These are phyloP conservation scores for Barnettozyma salicaria DNA, from an alignment of 805 yeast species.

Conservation along the genomic window DNA sequence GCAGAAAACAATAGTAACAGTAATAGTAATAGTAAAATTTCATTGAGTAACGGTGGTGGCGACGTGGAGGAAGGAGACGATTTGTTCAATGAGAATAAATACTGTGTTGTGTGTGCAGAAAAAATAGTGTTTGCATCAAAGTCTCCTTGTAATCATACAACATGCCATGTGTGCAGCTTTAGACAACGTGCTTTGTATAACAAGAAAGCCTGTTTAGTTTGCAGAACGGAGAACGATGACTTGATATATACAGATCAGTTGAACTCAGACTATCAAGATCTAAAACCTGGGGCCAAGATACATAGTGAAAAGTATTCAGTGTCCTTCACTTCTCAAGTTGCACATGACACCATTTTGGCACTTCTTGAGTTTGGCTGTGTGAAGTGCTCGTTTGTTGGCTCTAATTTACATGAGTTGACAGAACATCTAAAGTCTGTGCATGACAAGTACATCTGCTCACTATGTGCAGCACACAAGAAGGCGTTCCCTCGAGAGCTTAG, in stretches of 20 bases:
- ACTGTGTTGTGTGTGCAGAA: slow-evolving; percentile 84
- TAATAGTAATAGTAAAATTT: neutral
- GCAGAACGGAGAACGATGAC: slow-evolving; percentile 63
- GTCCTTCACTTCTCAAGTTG: slow-evolving; percentile 50
- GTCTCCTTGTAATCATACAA: slow-evolving; percentile 77
- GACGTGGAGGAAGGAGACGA: slow-evolving; percentile 22
- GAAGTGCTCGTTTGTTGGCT: slow-evolving; percentile 24
- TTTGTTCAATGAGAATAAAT: slow-evolving; percentile 35
- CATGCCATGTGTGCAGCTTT: slow-evolving; percentile 78
- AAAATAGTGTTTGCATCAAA: slow-evolving; percentile 55
- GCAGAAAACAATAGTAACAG: slow-evolving; percentile 2
- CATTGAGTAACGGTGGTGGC: neutral
- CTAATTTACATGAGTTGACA: slow-evolving; percentile 49
- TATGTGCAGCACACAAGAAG: slow-evolving; percentile 73
- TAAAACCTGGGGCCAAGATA: slow-evolving; percentile 29
- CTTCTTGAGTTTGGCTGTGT: slow-evolving; percentile 52
- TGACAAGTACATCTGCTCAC: slow-evolving; percentile 56
- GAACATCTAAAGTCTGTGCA: slow-evolving; percentile 66
- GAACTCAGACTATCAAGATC: slow-evolving; percentile 33
- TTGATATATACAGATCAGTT: slow-evolving; percentile 53
- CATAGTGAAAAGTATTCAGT: slow-evolving; percentile 45
- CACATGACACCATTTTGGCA: slow-evolving; percentile 41
- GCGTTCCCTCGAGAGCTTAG: slow-evolving; percentile 70
- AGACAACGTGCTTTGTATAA: slow-evolving; percentile 77
- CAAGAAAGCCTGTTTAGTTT: slow-evolving; percentile 71